Evolutionary conservation across 1,284 basidiomycete species (phyloP).

Genomic region (Veloboletus limbatus): DNA sequence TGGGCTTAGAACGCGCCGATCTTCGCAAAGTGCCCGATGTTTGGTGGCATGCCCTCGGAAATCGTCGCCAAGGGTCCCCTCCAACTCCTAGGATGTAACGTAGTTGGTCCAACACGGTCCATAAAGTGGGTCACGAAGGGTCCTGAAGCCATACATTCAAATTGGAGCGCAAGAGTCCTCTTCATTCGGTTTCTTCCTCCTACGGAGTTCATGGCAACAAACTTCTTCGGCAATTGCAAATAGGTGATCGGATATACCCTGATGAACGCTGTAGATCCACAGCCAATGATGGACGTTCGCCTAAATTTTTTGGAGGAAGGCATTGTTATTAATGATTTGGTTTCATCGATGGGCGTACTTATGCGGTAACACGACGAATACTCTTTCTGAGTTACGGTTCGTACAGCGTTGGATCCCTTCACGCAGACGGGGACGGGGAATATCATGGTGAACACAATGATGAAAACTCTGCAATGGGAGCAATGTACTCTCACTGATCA

Average conservation of each 20-base stretch:
- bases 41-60: constrained; percentile 70
- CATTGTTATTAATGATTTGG: constrained; percentile 4
- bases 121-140: constrained; percentile 57
- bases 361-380: no score
- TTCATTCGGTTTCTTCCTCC: constrained; percentile 63
- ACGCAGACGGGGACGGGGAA: no score
- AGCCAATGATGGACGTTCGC: constrained; percentile 70
- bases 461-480: no score
- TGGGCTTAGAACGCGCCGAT: constrained; percentile 52
- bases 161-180: constrained; percentile 81
- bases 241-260: constrained; percentile 53
- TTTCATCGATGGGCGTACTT: no score
- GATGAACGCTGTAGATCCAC: constrained; percentile 78
- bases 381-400: no score
- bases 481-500: no score
- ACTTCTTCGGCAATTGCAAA: neutral
- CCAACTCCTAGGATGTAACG: no score
- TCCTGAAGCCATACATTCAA: constrained; percentile 85
- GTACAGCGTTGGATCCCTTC: no score
- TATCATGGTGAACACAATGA: no score
- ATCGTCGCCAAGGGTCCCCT: constrained; percentile 65
- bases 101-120: constrained; percentile 61
- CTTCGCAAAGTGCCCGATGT: constrained; percentile 66
- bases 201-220: constrained; percentile 22
- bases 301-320: constrained; percentile 10